Conservation (phyloP, 164 flowering plant species). For the Kingdonia uniflora region DNA sequence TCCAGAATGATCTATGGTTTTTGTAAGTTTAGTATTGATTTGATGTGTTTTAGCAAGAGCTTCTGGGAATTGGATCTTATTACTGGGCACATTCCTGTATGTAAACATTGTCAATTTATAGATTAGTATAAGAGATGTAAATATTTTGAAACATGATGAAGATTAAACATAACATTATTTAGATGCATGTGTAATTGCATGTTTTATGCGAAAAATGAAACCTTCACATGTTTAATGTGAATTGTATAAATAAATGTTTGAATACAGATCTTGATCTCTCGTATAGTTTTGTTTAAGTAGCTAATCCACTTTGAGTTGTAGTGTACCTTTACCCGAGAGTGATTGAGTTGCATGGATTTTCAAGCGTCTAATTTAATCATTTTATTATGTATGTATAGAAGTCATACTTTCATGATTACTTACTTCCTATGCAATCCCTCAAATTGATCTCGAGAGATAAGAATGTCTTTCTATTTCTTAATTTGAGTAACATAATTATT, state of each 20-base stretch:
- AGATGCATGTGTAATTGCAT: no score
- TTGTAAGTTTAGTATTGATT: neutral
- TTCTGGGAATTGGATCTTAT: no score
- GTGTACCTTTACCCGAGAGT: neutral
- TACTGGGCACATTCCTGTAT: neutral
- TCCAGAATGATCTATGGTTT: neutral
- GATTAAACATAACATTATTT: no score
- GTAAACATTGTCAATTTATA: neutral
- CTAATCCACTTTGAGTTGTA: neutral
- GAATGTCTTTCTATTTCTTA: slow-evolving; percentile 14
- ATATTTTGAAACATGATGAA: no score
- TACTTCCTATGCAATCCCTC: slow-evolving; percentile 23
- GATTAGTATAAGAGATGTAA: no score
- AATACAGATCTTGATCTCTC: neutral
- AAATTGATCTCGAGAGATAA: slow-evolving; percentile 28
- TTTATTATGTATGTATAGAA: slow-evolving; percentile 28
- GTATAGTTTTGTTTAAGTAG: neutral
- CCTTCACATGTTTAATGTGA: no score
- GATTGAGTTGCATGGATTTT: neutral
- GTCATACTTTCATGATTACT: slow-evolving; percentile 21
- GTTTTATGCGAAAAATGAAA: no score
- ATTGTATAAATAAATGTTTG: neutral
- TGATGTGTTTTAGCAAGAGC: no score
- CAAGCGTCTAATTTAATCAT: neutral
- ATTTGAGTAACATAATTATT: neutral